Percentiles rank a stretch among this genome's conserved stretches.
Conservation (phyloP, 1,284 basidiomycete genomes). For the Phlebopus sp. region DNA sequence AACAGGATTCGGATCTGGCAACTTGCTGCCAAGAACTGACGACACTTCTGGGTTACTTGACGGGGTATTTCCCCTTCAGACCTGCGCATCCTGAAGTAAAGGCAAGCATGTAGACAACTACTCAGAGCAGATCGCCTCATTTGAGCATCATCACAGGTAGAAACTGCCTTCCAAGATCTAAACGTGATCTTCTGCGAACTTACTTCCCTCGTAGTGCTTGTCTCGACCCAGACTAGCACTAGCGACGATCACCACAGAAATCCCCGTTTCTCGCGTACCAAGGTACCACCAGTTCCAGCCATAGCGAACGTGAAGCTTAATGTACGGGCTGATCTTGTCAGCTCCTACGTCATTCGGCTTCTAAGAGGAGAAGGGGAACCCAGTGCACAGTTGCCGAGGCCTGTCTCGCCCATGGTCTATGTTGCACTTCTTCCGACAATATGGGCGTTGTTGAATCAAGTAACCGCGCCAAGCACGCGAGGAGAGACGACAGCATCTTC, state of each 20-base stretch:
- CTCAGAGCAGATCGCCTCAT: conserved; percentile 4
- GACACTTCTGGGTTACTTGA: conserved; percentile 67
- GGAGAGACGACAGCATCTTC: conserved; percentile 14
- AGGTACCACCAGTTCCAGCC: conserved; percentile 1
- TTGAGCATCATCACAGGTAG: conserved; percentile 38
- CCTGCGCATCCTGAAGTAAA: conserved; percentile 50
- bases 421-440: conserved; percentile 74
- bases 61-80: conserved; percentile 81
- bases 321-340: conserved; percentile 53
- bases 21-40: conserved; percentile 46
- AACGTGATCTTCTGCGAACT: conserved; percentile 78
- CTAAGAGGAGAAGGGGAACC: conserved; percentile 56
- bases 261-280: conserved; percentile 7
- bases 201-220: conserved; percentile 58
- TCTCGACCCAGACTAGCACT: conserved; percentile 26
- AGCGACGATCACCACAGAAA: conserved; percentile 8
- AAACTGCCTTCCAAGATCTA: conserved; percentile 64
- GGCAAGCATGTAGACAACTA: conserved; percentile 34
- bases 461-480: conserved; percentile 18
- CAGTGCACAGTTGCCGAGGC: conserved; percentile 37
- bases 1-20: conserved; percentile 24
- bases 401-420: conserved; percentile 65
- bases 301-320: conserved; percentile 24
- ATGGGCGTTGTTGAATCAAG: conserved; percentile 72
- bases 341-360: conserved; percentile 66